Conservation (phyloP, 202 grass and related monocot genomes). For the Zizania palustris region DNA sequence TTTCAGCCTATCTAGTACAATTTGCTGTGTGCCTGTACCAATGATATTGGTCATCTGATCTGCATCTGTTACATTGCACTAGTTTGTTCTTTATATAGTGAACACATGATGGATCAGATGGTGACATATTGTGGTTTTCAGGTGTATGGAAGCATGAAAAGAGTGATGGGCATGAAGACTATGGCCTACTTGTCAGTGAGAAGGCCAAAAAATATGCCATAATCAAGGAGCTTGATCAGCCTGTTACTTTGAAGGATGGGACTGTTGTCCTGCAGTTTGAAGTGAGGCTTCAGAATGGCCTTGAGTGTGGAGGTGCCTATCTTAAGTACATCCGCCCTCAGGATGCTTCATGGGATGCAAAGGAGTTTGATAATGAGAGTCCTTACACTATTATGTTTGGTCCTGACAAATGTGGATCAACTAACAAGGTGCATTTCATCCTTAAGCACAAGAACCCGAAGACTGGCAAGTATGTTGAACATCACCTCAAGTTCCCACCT, state of each 20-base stretch:
- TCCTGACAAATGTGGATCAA: conserved; percentile 95
- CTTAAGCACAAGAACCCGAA: conserved; percentile 93
- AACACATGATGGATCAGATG: conserved; percentile 1
- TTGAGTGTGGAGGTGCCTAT: conserved; percentile 93
- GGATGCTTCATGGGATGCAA: conserved; percentile 62
- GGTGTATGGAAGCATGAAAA: conserved; percentile 89
- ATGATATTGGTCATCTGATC: neutral
- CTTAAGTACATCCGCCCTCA: conserved; percentile 84
- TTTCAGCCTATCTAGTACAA: neutral
- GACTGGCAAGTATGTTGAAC: conserved; percentile 88
- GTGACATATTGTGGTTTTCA: conserved; percentile 37
- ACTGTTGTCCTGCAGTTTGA: conserved; percentile 88
- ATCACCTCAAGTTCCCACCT: conserved; percentile 88
- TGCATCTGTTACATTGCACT: neutral
- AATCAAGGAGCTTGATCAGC: conserved; percentile 75
- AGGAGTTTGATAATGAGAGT: conserved; percentile 85
- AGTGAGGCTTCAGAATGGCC: conserved; percentile 87
- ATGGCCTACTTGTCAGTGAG: conserved; percentile 85
- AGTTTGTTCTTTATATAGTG: neutral
- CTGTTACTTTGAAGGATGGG: conserved; percentile 67
- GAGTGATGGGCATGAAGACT: conserved; percentile 94
- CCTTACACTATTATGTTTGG: conserved; percentile 97
- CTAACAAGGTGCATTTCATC: conserved; percentile 98
- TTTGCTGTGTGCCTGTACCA: neutral
- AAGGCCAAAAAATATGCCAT: conserved; percentile 86